Evolutionary conservation across 306 rosid species (phyloP), one percentile per base, ranked within the genome.

Genomic region (Rosa chinensis): DNA sequence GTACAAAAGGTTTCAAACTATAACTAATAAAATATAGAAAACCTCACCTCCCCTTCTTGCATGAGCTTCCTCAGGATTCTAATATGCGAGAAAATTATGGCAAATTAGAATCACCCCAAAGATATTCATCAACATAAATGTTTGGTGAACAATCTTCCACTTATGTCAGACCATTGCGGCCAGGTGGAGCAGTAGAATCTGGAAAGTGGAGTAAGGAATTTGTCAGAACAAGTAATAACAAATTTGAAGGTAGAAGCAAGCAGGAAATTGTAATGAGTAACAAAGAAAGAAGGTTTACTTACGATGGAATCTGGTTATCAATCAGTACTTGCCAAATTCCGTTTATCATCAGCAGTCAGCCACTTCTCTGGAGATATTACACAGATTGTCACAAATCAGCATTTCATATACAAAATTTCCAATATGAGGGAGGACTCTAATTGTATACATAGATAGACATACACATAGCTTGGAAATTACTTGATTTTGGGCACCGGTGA

Each of bases 41-140:
- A 73, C 79, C 90, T 86, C 81, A 91, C 99, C 99, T 91, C 99
- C 99, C 82, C 99, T 88, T 85, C 98, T 89, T 13, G 94, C 97
- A 90, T 95, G 98, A 3, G 99, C 97, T 83, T 95, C 97, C 90
- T 88, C 79, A 3, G 97, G 99, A 91, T 93, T 85, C 99, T 95
- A 71, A 82, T 10, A 79, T 14, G 63, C 75, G 76, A 90, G 83
- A 87, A 59, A 59, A 80, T 63, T 74, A 78, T 59, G 72, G 14
- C 70, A 76, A 61, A 58, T 85, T 66, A 82, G 64, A 70, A 79
- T 52, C 73, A 44, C 72, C 28, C 77, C 20, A 52, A 73, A 75
- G n/a, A 66, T 53, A 18, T 32, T 74, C 75, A 70, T 64, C 72
- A 80, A 79, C 25, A 47, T 58, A 40, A 56, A 53, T 70, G 48